Base-by-base conservation (phyloP, 2,329 filamentous ascomycete genomes). In the Ophiostoma angusticollis region DNA sequence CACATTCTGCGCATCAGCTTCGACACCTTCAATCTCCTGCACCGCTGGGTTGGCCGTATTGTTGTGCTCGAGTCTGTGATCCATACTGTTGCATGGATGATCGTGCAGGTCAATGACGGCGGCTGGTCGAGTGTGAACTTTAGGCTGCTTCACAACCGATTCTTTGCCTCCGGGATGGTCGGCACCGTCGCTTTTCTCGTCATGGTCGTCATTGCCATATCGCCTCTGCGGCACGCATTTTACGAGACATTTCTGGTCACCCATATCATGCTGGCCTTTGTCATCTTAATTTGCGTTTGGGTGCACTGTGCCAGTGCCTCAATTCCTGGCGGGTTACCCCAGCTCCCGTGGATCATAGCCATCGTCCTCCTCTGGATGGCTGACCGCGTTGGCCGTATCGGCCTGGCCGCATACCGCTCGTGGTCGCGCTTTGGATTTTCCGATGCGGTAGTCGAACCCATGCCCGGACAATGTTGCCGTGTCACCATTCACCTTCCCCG, bases 191-290 rank as follows among this genome's bases (percentile, higher is more conserved):
- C 72, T 27, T 72, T 94, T 54, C 50, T 73, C 29, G 55, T 82
- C 31, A 65, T 96, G 32, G 53, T 82, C 39, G 52, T 93, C 37
- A 65, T 80, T 21, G 80, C 85, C 9, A 64, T 82, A 39, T 89
- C 85, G 3, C 80, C 86, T 0, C 55, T 98, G 37, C 79, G 91
- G 45, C 89, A 95, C 58, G 86, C 87, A 28, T 95, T 94, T 57
- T 98, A 98, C 63, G 91, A 98, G 63, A 93, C 85, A 1, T 98
- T 98, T 63, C 71, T 96, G 50, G 84, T 83, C 55, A 61, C 80
- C 22, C 91, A 96, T 61, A 86, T 93, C 49, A 58, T 83, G 27
- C 63, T 93, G 36, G 85, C 79, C 28, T 58, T 80, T 25, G 54
- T 84, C 39, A 64, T 68, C 34, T 72, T 95, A 36, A 65, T 73